Base-by-base conservation (phyloP, 257 asterid species). In the Solanum arcanum region DNA sequence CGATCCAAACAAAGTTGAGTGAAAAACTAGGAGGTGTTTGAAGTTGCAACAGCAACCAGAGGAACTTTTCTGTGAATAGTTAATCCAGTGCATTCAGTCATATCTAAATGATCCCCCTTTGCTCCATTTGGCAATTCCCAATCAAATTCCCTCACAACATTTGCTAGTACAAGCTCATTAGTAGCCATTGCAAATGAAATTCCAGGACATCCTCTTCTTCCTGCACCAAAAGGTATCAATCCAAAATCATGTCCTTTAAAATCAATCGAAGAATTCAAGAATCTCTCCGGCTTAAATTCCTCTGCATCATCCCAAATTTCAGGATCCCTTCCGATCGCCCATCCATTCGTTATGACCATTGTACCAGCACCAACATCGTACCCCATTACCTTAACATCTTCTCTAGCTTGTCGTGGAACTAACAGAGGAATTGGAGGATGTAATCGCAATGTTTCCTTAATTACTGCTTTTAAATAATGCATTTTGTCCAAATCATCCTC, bases 171-270 rank as follows among this genome's bases (percentile, higher is more conserved):
- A 62, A 92, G 90, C 86, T 92, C 96, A 85, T 39, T 60, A 9
- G 86, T 80, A 2, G 87, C 88, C 83, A 86, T 47, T 1, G 88
- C 92, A 66, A 90, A 91, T 3, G 87, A 16, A 11, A 89, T 87
- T 6, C 94, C 98, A 0, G 94, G 97, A 37, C 96, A 93, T 2
- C 90, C 92, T 73, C 95, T 92, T 69, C 95, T 82, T 1, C 97
- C 98, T 0, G 94, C 90, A 4, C 98, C 97, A 73, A 93, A 94
- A 3, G 95, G 97, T 12, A 88, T 89, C 27, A 90, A 84, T 87
- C 92, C 93, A 60, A 93, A 93, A 73, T 93, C 86, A 0, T 83
- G 80, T n/a, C 97, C 95, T 47, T 21, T 89, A 82, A 78, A 92
- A 77, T 93, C 95, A 5, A 86, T 73, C 4, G 73, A 70, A 7